phyloP scores from a whole-genome alignment of 805 yeast species.

The Ogataea ramenticola region DNA sequence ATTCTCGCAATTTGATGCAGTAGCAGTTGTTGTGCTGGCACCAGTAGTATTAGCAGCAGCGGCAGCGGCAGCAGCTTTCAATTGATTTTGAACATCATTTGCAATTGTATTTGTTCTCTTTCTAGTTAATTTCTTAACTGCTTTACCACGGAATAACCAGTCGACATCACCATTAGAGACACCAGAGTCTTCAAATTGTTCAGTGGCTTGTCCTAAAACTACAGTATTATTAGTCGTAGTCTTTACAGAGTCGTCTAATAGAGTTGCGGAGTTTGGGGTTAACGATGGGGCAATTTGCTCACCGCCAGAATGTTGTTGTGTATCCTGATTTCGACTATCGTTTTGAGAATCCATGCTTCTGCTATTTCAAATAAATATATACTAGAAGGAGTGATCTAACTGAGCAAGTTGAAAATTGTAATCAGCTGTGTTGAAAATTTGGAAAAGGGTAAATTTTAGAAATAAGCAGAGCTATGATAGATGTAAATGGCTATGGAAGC shows the following conservation, averaged over 20 bases:
- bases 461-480: no score
- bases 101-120: conserved; percentile 27
- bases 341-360: no score
- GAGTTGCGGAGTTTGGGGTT: not conserved
- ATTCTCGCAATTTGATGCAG: not conserved
- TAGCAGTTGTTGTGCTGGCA: not conserved
- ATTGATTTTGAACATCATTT: conserved; percentile 24
- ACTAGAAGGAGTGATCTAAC: no score
- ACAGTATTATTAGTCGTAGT: not conserved
- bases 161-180: conserved; percentile 74
- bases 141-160: conserved; percentile 79
- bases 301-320: not conserved
- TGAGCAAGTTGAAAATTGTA: no score
- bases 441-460: no score
- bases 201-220: not conserved
- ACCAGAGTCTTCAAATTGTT: conserved; percentile 31
- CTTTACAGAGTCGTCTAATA: not conserved
- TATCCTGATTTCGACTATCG: not conserved
- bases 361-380: no score
- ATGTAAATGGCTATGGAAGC: no score
- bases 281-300: not conserved
- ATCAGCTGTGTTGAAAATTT: no score
- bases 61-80: conserved; percentile 7
- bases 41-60: not conserved
- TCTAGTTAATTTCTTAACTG: conserved; percentile 44